Evolutionary conservation across 2,329 filamentous ascomycete genomes (phyloP).

Genomic region (Pleomassaria siparia): DNA sequence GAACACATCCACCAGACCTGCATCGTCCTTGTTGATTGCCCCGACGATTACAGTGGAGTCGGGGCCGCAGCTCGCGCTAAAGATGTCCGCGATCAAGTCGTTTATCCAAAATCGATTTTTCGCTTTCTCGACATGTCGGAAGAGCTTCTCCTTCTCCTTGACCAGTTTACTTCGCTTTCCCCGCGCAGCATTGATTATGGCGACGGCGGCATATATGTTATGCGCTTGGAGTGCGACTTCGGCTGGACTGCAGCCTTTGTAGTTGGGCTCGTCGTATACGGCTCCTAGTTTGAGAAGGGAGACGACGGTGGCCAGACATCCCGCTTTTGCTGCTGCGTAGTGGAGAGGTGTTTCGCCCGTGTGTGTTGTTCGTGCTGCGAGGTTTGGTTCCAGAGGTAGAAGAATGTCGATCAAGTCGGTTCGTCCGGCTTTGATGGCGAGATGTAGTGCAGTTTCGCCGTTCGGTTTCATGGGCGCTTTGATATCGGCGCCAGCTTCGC

Average conservation of each 20-base stretch:
- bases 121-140: constrained; percentile 32
- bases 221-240: constrained; percentile 27
- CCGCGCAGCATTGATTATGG: constrained; percentile 34
- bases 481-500: constrained; percentile 30
- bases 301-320: constrained; percentile 23
- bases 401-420: constrained; percentile 30
- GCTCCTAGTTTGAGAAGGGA: constrained; percentile 31
- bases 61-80: constrained; percentile 34
- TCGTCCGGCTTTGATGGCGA: constrained; percentile 30
- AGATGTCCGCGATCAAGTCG: constrained; percentile 36
- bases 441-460: constrained; percentile 35
- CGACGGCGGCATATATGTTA: constrained; percentile 33
- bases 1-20: constrained; percentile 31
- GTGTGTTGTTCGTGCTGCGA: constrained; percentile 22
- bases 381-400: constrained; percentile 21
- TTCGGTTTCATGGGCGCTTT: constrained; percentile 19
- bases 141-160: constrained; percentile 37
- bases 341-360: constrained; percentile 36
- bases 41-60: constrained; percentile 37
- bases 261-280: constrained; percentile 24
- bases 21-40: constrained; percentile 33
- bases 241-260: constrained; percentile 26
- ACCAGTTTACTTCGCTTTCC: constrained; percentile 24
- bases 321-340: constrained; percentile 31
- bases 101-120: constrained; percentile 29